Evolutionary conservation across 2,329 filamentous ascomycete species (phyloP).

Genomic region (Colletotrichum shisoi): DNA sequence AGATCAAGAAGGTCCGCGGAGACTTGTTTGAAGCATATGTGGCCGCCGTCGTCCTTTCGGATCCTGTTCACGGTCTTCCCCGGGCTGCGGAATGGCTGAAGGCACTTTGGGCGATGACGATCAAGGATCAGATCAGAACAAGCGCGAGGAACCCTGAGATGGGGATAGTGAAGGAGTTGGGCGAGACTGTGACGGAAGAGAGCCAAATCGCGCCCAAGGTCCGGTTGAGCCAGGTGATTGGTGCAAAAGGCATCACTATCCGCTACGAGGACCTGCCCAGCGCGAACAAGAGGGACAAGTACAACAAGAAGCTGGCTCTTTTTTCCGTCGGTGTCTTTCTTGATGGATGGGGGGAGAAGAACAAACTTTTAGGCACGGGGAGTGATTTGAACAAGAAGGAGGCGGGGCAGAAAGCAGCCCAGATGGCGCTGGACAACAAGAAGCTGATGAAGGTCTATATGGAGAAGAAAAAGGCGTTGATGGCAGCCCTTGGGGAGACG

Average conservation of each 20-base stretch:
- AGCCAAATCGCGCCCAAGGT: slow-evolving; percentile 54
- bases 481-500: slow-evolving; percentile 40
- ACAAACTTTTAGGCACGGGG: slow-evolving; percentile 69
- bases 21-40: slow-evolving; percentile 94
- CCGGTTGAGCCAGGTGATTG: slow-evolving; percentile 60
- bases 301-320: slow-evolving; percentile 62
- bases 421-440: slow-evolving; percentile 69
- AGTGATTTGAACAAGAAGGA: slow-evolving; percentile 72
- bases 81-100: slow-evolving; percentile 75
- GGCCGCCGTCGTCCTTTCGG: slow-evolving; percentile 76
- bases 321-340: slow-evolving; percentile 72
- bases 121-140: slow-evolving; percentile 62
- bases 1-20: slow-evolving; percentile 75
- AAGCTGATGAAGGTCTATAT: slow-evolving; percentile 64
- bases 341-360: slow-evolving; percentile 72
- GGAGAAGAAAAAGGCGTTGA: slow-evolving; percentile 58
- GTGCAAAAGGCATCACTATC: slow-evolving; percentile 65
- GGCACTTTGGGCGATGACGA: slow-evolving; percentile 73
- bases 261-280: slow-evolving; percentile 66
- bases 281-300: slow-evolving; percentile 58
- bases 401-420: slow-evolving; percentile 72
- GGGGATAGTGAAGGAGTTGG: slow-evolving; percentile 39
- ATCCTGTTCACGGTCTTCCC: slow-evolving; percentile 67
- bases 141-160: slow-evolving; percentile 30
- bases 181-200: slow-evolving; percentile 15